phyloP scores from a whole-genome alignment of 495 filamentous ascomycete genomes.

The Aspergillus carlsbadensis region DNA sequence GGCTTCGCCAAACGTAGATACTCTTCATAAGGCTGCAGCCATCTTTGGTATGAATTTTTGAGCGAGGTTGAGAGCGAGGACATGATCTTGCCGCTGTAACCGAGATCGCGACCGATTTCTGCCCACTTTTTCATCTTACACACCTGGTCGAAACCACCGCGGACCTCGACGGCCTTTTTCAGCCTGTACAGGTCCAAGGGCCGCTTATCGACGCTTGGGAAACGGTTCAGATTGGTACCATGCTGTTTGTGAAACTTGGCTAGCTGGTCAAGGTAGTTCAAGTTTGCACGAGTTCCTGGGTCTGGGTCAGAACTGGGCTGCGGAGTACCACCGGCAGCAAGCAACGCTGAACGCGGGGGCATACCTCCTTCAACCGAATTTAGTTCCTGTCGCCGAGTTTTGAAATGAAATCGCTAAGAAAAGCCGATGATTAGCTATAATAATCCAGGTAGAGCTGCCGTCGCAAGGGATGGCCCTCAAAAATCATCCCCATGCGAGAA shows the following conservation, averaged over 20 bases:
- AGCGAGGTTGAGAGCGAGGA: conserved; percentile 98
- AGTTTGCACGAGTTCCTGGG: conserved; percentile 86
- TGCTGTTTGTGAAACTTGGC: conserved; percentile 97
- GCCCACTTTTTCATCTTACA: conserved; percentile 99
- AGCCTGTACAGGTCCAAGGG: conserved; percentile 93
- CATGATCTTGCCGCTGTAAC: conserved; percentile 99
- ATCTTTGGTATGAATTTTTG: conserved; percentile 97
- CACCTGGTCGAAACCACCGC: conserved; percentile 92
- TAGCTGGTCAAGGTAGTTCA: conserved; percentile 94
- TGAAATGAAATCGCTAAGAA: conserved; percentile 87
- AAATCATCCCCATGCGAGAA: not conserved
- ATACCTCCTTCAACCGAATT: conserved; percentile 98
- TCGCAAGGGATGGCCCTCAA: conserved; percentile 4
- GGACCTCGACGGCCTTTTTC: conserved; percentile 92
- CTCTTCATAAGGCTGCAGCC: conserved; percentile 95
- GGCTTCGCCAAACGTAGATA: conserved; percentile 91
- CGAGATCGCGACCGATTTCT: conserved; percentile 93
- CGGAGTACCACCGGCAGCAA: conserved; percentile 35
- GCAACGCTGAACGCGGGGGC: conserved; percentile 41
- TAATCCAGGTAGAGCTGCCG: not conserved
- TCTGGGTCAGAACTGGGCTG: conserved; percentile 37
- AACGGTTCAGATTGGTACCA: conserved; percentile 87
- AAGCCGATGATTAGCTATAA: conserved; percentile 9
- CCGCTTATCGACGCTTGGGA: conserved; percentile 96
- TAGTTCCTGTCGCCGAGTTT: conserved; percentile 92